phyloP scores from a whole-genome alignment of 192 early-diverging fungal species.

The Dissophora globulifera region DNA sequence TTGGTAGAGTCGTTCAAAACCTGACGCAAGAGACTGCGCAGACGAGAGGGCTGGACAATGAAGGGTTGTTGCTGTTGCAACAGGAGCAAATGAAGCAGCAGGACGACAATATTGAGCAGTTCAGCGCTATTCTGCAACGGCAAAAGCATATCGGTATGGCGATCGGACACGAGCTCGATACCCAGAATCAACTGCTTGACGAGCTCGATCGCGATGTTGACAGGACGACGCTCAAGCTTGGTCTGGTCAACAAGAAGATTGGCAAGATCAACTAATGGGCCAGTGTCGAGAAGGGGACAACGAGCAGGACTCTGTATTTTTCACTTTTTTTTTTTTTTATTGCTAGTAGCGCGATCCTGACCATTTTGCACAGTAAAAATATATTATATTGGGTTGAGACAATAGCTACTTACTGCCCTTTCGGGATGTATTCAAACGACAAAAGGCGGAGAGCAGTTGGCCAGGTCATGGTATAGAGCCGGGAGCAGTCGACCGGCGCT shows the following conservation, averaged over 20 bases:
- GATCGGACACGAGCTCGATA: conserved; percentile 91
- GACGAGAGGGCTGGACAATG: conserved; percentile 81
- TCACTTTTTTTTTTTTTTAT: no score
- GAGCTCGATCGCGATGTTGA: conserved; percentile 88
- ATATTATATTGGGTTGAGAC: no score
- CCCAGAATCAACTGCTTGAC: conserved; percentile 88
- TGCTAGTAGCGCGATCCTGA: no score
- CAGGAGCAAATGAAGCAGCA: conserved; percentile 82
- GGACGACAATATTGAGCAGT: conserved; percentile 79
- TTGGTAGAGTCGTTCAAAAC: conserved; percentile 69
- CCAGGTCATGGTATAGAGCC: no score
- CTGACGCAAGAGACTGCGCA: conserved; percentile 79
- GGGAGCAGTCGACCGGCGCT: no score
- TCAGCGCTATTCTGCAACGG: conserved; percentile 78
- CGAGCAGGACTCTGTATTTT: no score
- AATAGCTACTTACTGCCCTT: no score
- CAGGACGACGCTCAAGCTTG: conserved; percentile 77
- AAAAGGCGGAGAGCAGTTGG: no score
- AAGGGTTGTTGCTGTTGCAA: conserved; percentile 81
- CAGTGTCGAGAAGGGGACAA: no score
- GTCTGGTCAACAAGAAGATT: conserved; percentile 82
- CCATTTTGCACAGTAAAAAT: no score
- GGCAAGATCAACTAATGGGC: conserved; percentile 72
- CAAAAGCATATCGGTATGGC: conserved; percentile 89
- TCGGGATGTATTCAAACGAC: no score